These are phyloP conservation scores for Cladosporium colombiae DNA, from an alignment of 2,329 filamentous ascomycete genomes.

Conservation along the genomic window DNA sequence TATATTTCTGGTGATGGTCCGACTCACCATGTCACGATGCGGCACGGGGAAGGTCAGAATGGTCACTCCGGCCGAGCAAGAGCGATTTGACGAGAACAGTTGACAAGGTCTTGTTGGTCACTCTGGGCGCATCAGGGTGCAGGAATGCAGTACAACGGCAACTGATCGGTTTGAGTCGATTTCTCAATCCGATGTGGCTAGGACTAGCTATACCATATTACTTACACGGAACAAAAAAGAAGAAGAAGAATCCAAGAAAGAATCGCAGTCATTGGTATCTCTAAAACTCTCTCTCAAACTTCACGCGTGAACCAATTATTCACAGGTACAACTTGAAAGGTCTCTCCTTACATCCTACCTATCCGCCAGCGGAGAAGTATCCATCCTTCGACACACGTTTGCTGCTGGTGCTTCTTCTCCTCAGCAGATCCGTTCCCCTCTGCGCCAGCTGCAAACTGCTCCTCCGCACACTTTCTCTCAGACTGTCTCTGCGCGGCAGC, in stretches of 20 bases:
- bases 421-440: background rate
- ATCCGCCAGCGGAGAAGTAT: background rate
- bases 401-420: background rate
- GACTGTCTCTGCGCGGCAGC: conserved; percentile 13
- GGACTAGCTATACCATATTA: background rate
- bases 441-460: conserved; percentile 5
- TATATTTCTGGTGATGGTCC: background rate
- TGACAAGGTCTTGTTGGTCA: background rate
- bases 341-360: background rate
- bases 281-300: background rate
- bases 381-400: background rate
- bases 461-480: conserved; percentile 1
- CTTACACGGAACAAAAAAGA: background rate
- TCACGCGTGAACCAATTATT: background rate
- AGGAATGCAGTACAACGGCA: background rate
- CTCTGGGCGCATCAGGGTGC: background rate
- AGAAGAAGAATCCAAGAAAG: background rate
- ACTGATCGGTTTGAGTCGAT: background rate
- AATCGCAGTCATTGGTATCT: conserved; percentile 3
- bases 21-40: background rate
- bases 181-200: background rate
- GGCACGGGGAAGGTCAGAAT: background rate
- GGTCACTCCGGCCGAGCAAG: background rate
- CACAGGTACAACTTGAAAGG: background rate
- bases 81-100: no score